A percentile compares a stretch with the other conserved stretches of the same genome.
Conservation (phyloP, 345 rosid species). For the Eucalyptus paniculata region DNA sequence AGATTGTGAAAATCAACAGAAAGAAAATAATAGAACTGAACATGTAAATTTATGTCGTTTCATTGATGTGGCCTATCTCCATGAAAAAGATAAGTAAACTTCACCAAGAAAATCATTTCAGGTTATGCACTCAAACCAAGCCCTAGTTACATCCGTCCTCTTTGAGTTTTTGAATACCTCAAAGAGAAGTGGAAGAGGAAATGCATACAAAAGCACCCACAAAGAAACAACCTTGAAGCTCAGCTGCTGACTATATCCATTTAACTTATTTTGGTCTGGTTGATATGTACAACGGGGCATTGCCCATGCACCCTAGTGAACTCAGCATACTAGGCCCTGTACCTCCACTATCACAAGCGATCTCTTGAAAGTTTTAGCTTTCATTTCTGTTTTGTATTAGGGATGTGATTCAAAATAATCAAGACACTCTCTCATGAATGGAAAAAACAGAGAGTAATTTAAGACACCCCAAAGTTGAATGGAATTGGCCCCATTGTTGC, state of each 20-base stretch:
- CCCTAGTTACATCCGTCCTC: neutral
- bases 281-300: neutral
- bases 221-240: neutral
- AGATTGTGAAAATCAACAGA: neutral
- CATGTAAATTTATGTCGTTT: neutral
- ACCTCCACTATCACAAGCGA: neutral
- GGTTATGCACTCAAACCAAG: neutral
- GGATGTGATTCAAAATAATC: neutral
- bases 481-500: neutral
- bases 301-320: neutral
- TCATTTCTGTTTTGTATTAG: neutral
- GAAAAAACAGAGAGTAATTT: neutral
- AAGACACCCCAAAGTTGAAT: neutral
- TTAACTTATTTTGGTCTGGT: neutral
- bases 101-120: neutral
- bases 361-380: neutral
- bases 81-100: neutral
- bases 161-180: neutral
- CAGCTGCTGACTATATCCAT: neutral
- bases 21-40: neutral
- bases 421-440: neutral
- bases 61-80: neutral
- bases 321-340: neutral
- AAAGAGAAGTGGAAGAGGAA: neutral
- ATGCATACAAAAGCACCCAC: neutral